Conservation (phyloP, 139 green algal species). For the Spirogloea muscicola region DNA sequence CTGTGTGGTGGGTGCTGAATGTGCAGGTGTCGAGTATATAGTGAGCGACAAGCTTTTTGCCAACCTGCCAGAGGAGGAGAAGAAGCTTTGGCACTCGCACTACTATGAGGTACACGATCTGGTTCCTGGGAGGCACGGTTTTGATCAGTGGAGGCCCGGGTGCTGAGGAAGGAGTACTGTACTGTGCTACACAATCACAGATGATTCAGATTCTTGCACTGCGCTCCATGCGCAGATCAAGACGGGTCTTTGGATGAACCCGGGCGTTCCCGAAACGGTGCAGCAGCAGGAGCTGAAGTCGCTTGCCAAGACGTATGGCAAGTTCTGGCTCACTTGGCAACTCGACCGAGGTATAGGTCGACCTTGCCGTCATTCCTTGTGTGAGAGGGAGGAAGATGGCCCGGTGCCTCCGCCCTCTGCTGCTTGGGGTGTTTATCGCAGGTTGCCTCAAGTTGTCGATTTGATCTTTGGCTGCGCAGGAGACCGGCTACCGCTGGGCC, state of each 20-base stretch:
- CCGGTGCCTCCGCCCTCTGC: no score
- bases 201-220: no score
- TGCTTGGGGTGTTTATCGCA: no score
- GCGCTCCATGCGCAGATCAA: no score
- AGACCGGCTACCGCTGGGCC: constrained; percentile 32
- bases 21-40: constrained; percentile 39
- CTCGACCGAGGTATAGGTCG: constrained; percentile 27
- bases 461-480: constrained; percentile 6
- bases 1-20: no score
- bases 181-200: no score
- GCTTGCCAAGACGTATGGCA: constrained; percentile 37
- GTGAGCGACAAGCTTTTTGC: constrained; percentile 18
- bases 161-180: no score
- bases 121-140: no score
- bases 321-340: constrained; percentile 45
- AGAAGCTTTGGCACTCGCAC: constrained; percentile 48
- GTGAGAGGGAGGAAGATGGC: no score
- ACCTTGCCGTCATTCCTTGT: no score
- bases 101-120: constrained; percentile 37
- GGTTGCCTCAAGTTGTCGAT: no score
- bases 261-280: constrained; percentile 29
- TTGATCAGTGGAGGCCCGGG: no score
- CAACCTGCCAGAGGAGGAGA: constrained; percentile 41
- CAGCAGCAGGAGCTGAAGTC: constrained; percentile 24
- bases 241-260: constrained; percentile 36